These are phyloP conservation scores for Didymella segeticola DNA, from an alignment of 2,329 filamentous ascomycete species.

Conservation along the genomic window DNA sequence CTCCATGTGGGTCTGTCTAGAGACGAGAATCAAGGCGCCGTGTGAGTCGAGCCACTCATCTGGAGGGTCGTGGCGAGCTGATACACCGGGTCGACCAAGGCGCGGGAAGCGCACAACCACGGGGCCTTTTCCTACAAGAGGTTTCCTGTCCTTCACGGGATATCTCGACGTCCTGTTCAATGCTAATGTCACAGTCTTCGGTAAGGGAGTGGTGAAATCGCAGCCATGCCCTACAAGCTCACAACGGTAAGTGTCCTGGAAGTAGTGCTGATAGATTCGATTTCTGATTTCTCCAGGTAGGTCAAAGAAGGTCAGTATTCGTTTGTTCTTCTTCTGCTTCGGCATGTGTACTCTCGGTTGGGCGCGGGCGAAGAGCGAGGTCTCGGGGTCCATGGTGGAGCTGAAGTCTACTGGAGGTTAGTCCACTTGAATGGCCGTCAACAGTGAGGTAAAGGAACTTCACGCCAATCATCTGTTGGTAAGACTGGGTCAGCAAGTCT, in stretches of 20 bases:
- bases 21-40: constrained; percentile 38
- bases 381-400: constrained; percentile 19
- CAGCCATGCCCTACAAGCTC: constrained; percentile 27
- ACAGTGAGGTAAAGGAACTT: neutral
- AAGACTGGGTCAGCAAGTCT: neutral
- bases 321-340: constrained; percentile 20
- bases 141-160: neutral
- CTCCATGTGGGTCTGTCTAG: constrained; percentile 39
- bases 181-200: constrained; percentile 22
- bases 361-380: constrained; percentile 22
- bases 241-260: constrained; percentile 33
- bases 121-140: neutral
- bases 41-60: constrained; percentile 35
- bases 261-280: constrained; percentile 54
- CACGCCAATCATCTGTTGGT: neutral
- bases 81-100: constrained; percentile 25
- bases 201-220: neutral
- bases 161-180: neutral
- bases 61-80: constrained; percentile 21
- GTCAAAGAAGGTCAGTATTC: constrained; percentile 36
- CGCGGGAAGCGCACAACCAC: constrained; percentile 25
- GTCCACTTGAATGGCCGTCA: neutral
- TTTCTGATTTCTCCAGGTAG: constrained; percentile 60
- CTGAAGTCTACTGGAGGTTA: constrained; percentile 7
- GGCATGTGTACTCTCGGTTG: constrained; percentile 3